Percentiles rank a stretch among this genome's conserved stretches.
phyloP scores from a whole-genome alignment of 805 yeast genomes.

The Ogataea kodamae region DNA sequence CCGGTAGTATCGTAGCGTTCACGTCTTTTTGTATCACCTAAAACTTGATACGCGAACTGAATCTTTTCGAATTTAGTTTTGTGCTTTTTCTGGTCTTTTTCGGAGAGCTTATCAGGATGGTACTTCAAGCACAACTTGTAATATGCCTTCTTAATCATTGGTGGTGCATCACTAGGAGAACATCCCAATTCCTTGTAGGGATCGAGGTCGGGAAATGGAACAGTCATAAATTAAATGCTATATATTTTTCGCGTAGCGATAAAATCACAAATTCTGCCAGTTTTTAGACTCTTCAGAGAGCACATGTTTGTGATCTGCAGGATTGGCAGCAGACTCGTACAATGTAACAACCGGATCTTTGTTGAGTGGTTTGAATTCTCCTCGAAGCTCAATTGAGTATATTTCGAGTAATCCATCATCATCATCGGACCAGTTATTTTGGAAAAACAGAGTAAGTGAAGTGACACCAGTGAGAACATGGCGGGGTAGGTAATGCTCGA shows the following conservation, averaged over 20 bases:
- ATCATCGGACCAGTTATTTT: constrained; percentile 60
- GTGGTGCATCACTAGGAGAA: constrained; percentile 37
- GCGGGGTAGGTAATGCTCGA: constrained; percentile 80
- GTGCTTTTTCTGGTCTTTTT: constrained; percentile 31
- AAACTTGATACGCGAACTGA: constrained; percentile 70
- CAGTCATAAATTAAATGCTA: constrained; percentile 23
- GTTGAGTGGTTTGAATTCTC: constrained; percentile 54
- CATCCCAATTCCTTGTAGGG: constrained; percentile 58
- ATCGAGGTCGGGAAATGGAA: constrained; percentile 53
- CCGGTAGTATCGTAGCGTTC: constrained; percentile 70
- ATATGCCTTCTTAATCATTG: constrained; percentile 64
- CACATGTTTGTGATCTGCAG: constrained; percentile 69
- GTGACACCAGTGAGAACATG: constrained; percentile 67
- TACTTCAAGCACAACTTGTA: constrained; percentile 57
- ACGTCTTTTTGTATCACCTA: constrained; percentile 56
- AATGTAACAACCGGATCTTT: constrained; percentile 72
- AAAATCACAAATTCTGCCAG: constrained; percentile 12
- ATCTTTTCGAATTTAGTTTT: constrained; percentile 55
- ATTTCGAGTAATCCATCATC: constrained; percentile 56
- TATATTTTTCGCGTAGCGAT: constrained; percentile 9
- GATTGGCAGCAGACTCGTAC: constrained; percentile 91
- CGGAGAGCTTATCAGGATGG: constrained; percentile 67
- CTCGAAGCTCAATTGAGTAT: constrained; percentile 76
- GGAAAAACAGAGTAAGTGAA: constrained; percentile 63
- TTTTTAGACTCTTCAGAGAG: constrained; percentile 23